Conservation (phyloP, 2,329 filamentous ascomycete species). For the Pezicula carpinea region DNA sequence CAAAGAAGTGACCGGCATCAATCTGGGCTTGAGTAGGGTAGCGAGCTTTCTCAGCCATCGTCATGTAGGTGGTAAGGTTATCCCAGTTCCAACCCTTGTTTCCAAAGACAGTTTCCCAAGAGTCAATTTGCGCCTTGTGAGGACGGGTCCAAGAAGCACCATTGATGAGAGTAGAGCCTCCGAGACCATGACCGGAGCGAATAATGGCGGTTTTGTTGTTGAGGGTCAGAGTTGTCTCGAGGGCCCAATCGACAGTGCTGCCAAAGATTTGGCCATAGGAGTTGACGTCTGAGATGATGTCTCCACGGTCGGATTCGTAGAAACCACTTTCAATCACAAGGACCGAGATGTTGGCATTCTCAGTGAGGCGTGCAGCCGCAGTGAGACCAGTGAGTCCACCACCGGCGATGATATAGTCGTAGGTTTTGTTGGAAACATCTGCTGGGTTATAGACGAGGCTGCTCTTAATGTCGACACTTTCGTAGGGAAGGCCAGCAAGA, state of each 20-base stretch:
- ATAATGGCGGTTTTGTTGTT: constrained; percentile 20
- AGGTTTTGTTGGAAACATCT: constrained; percentile 11
- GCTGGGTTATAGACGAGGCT: constrained; percentile 2
- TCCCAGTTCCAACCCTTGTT: constrained; percentile 5
- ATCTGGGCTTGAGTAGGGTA: constrained; percentile 16
- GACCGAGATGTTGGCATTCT: constrained; percentile 12
- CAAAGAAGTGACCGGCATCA: constrained; percentile 19
- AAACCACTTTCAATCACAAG: constrained; percentile 20
- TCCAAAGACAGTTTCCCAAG: constrained; percentile 8
- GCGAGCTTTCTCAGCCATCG: constrained; percentile 13
- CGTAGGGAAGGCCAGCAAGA: background rate
- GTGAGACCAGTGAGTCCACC: constrained; percentile 13
- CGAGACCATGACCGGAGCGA: constrained; percentile 23
- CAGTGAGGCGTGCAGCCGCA: constrained; percentile 12
- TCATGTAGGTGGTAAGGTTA: constrained; percentile 1
- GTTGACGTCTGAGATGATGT: constrained; percentile 24
- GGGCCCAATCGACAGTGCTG: constrained; percentile 16
- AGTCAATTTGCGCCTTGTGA: constrained; percentile 14
- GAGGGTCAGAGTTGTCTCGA: constrained; percentile 18
- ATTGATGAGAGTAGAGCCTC: constrained; percentile 27
- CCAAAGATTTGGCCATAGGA: constrained; percentile 25
- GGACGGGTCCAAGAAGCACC: constrained; percentile 28
- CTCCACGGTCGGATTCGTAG: constrained; percentile 23
- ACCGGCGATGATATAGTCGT: constrained; percentile 29
- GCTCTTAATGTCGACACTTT: constrained; percentile 1